Conservation (phyloP, 2,329 filamentous ascomycete species). For the Xylariaceae sp. region DNA sequence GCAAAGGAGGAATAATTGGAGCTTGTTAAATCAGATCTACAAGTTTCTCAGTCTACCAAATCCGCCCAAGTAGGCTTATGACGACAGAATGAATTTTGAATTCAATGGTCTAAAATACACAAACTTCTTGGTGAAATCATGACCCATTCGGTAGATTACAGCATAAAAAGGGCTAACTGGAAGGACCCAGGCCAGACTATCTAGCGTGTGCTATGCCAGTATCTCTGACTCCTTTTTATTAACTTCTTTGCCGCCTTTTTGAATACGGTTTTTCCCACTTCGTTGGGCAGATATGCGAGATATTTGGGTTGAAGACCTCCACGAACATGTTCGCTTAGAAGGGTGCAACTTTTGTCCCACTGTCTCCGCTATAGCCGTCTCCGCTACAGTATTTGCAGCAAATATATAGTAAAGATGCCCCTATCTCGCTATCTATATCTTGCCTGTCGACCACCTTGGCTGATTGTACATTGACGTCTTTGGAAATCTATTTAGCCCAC, state of each 20-base stretch:
- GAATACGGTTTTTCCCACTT: conserved; percentile 11
- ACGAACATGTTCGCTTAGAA: conserved; percentile 9
- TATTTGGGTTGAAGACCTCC: conserved; percentile 23
- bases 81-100: too few species aligned
- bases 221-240: not conserved
- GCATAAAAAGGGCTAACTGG: too few species aligned
- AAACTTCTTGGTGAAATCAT: too few species aligned
- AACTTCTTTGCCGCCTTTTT: conserved; percentile 6
- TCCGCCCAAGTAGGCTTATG: too few species aligned
- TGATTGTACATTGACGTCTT: not conserved
- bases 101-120: too few species aligned
- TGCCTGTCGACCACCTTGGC: not conserved
- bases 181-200: too few species aligned
- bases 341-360: too few species aligned
- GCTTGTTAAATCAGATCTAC: too few species aligned
- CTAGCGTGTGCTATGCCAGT: too few species aligned
- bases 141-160: too few species aligned
- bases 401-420: conserved; percentile 23
- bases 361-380: conserved; percentile 19
- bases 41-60: too few species aligned
- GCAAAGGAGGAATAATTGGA: too few species aligned
- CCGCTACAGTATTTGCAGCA: conserved; percentile 20
- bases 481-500: not conserved
- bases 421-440: conserved; percentile 4
- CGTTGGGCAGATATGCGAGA: conserved; percentile 19